phyloP scores from a whole-genome alignment of 805 yeast genomes.

The Nakazawaea molendinolei region DNA sequence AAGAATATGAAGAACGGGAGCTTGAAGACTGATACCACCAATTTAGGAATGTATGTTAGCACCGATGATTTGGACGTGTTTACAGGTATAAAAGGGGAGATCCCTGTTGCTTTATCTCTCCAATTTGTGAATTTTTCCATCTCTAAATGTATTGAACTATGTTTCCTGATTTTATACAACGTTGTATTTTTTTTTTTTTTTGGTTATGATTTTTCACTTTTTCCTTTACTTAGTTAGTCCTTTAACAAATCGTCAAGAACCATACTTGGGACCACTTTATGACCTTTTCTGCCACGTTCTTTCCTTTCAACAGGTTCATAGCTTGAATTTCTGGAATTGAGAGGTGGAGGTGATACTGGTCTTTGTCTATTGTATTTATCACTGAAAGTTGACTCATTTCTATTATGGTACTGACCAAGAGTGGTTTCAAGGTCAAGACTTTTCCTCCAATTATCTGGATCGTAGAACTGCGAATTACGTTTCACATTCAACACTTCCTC shows the following conservation, averaged over 20 bases:
- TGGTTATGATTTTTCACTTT: constrained; percentile 15
- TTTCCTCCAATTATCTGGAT: too few species aligned
- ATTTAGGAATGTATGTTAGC: constrained; percentile 12
- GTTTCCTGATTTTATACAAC: constrained; percentile 3
- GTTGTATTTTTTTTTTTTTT: background rate
- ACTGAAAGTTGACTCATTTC: too few species aligned
- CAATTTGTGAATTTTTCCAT: constrained; percentile 84
- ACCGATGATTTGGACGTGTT: constrained; percentile 20
- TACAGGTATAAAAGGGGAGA: constrained; percentile 75
- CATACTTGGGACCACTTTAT: constrained; percentile 11
- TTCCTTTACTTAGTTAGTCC: background rate
- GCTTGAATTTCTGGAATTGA: too few species aligned
- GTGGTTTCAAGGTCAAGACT: too few species aligned
- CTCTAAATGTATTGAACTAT: background rate
- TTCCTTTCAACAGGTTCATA: too few species aligned
- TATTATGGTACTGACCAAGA: too few species aligned
- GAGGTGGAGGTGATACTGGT: too few species aligned
- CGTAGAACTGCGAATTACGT: background rate
- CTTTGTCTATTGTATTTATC: too few species aligned
- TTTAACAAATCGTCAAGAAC: constrained; percentile 8
- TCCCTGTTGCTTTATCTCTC: constrained; percentile 92
- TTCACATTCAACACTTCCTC: constrained; percentile 46
- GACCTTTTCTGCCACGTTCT: constrained; percentile 5
- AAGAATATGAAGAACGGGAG: constrained; percentile 23
- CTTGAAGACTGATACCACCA: constrained; percentile 18